Evolutionary conservation across 2,329 filamentous ascomycete species (phyloP).

Genomic region (Chaetomiaceae sp.): DNA sequence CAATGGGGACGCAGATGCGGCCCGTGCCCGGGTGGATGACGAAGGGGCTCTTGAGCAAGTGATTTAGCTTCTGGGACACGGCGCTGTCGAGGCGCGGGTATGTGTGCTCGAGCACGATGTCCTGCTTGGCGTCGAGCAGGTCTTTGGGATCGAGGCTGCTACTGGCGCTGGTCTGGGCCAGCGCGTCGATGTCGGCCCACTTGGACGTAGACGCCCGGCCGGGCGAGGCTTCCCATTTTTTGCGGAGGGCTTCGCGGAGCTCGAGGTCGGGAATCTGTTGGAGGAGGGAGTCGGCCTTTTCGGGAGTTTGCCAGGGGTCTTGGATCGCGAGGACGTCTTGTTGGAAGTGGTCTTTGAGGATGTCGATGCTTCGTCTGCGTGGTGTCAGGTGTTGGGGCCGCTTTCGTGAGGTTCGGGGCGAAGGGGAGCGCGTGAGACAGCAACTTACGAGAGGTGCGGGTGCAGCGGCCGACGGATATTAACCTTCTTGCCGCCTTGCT

Average conservation of each 20-base stretch:
- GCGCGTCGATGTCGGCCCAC: slow-evolving; percentile 87
- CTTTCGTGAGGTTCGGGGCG: not conserved
- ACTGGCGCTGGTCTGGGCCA: slow-evolving; percentile 72
- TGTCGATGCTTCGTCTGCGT: slow-evolving; percentile 71
- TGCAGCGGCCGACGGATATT: slow-evolving; percentile 82
- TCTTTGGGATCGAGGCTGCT: slow-evolving; percentile 68
- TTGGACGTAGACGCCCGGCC: slow-evolving; percentile 72
- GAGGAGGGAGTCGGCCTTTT: slow-evolving; percentile 73
- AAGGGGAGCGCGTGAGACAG: not conserved
- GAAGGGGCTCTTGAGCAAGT: slow-evolving; percentile 95
- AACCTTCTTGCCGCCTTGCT: slow-evolving; percentile 81
- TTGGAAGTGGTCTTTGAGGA: slow-evolving; percentile 80
- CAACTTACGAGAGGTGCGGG: slow-evolving; percentile 70
- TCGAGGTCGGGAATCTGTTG: slow-evolving; percentile 76
- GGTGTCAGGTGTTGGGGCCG: slow-evolving; percentile 11
- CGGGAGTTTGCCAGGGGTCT: slow-evolving; percentile 72
- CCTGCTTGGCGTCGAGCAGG: slow-evolving; percentile 86
- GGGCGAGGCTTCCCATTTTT: slow-evolving; percentile 86
- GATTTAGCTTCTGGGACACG: slow-evolving; percentile 96
- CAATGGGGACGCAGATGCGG: slow-evolving; percentile 91
- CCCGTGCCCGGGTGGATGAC: slow-evolving; percentile 94
- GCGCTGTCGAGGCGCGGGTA: slow-evolving; percentile 96
- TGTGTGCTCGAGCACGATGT: slow-evolving; percentile 94
- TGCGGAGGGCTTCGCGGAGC: slow-evolving; percentile 72
- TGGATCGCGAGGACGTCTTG: slow-evolving; percentile 76